These are phyloP conservation scores for Kluyveromyces nonfermentans DNA, from an alignment of 805 yeast species.

Conservation along the genomic window DNA sequence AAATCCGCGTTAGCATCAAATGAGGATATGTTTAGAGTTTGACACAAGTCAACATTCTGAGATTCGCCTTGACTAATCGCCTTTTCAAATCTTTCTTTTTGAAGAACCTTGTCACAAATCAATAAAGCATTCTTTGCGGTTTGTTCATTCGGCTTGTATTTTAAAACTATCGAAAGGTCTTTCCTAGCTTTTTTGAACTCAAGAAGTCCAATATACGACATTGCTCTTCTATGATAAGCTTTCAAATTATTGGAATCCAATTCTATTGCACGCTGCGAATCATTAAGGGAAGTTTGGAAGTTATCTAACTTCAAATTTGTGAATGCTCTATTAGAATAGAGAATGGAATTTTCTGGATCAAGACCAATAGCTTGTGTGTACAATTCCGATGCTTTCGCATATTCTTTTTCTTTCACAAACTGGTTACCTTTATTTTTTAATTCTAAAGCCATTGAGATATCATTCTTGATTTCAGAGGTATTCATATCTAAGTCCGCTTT, in stretches of 20 bases:
- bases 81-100: constrained; percentile 69
- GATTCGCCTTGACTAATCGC: constrained; percentile 75
- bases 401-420: constrained; percentile 56
- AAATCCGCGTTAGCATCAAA: constrained; percentile 28
- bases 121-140: constrained; percentile 53
- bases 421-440: constrained; percentile 67
- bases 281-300: constrained; percentile 77
- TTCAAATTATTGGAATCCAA: constrained; percentile 61
- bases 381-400: constrained; percentile 51
- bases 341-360: constrained; percentile 48
- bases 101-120: constrained; percentile 56
- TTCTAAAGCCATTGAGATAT: constrained; percentile 34
- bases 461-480: constrained; percentile 1
- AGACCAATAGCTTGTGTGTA: constrained; percentile 70
- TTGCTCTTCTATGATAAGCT: constrained; percentile 82
- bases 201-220: constrained; percentile 66
- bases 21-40: constrained; percentile 17
- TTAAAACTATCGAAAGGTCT: constrained; percentile 58
- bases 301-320: constrained; percentile 79
- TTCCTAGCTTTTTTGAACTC: constrained; percentile 64
- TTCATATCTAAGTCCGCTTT: too few relatives aligned
- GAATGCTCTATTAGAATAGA: constrained; percentile 82
- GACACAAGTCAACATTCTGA: constrained; percentile 20
- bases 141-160: constrained; percentile 55
- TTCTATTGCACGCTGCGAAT: constrained; percentile 62